Conservation (phyloP, 192 early-diverging fungal species). For the Phycomyces blakesleeanus region DNA sequence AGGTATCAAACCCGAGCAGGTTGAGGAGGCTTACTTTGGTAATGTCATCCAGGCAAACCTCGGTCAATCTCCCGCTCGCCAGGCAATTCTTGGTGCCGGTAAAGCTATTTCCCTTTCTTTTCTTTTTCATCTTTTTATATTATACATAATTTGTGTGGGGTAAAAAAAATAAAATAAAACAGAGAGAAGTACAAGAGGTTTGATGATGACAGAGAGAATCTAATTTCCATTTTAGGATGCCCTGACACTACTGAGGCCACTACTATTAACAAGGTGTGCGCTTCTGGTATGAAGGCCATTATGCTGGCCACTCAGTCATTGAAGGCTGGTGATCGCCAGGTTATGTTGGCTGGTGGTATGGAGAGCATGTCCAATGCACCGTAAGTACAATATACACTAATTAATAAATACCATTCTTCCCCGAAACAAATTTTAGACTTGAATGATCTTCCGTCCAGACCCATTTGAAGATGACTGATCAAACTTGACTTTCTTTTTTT, state of each 20-base stretch:
- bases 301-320: slow-evolving; percentile 88
- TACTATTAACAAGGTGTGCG: slow-evolving; percentile 98
- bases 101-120: neutral
- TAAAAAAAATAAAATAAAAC: too few relatives aligned
- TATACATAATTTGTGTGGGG: too few relatives aligned
- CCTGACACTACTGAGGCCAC: slow-evolving; percentile 85
- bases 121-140: too few relatives aligned
- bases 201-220: neutral
- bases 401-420: too few relatives aligned
- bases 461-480: slow-evolving; percentile 5
- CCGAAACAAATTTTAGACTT: neutral
- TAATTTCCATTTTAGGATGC: slow-evolving; percentile 34
- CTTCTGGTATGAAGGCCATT: slow-evolving; percentile 96
- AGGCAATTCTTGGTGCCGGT: slow-evolving; percentile 81
- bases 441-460: neutral
- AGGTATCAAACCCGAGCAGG: slow-evolving; percentile 72
- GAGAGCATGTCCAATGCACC: slow-evolving; percentile 96
- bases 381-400: slow-evolving; percentile 45
- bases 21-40: slow-evolving; percentile 95
- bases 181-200: too few relatives aligned
- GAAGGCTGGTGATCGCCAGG: slow-evolving; percentile 67
- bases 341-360: slow-evolving; percentile 94
- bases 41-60: slow-evolving; percentile 87
- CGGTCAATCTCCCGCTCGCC: slow-evolving; percentile 92
- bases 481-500: neutral